Percentiles rank a stretch among this genome's conserved stretches.
Conservation (phyloP, 2,329 filamentous ascomycete genomes). For the Phyllosticta citriasiana region DNA sequence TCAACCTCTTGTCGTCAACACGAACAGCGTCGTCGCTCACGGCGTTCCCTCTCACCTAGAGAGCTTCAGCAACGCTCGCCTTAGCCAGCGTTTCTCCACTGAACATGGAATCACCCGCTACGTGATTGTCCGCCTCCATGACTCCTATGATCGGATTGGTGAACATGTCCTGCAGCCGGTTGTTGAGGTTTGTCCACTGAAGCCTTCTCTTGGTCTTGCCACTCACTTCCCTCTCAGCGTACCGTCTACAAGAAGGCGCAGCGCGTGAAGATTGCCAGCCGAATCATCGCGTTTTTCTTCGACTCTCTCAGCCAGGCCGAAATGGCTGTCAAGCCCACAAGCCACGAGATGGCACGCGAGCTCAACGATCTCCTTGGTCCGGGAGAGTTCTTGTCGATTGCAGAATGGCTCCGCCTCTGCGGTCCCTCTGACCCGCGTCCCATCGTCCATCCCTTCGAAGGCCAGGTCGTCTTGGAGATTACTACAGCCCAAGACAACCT, state of each 20-base stretch:
- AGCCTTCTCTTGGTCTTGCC: background rate
- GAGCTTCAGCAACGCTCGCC: background rate
- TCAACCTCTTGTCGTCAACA: background rate
- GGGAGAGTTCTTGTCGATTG: constrained; percentile 16
- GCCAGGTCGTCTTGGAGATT: constrained; percentile 17
- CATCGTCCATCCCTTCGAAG: constrained; percentile 22
- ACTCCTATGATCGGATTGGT: background rate
- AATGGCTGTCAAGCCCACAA: constrained; percentile 17
- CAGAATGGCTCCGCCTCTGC: constrained; percentile 15
- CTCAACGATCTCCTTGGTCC: constrained; percentile 14
- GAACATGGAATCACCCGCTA: background rate
- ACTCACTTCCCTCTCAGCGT: constrained; percentile 9
- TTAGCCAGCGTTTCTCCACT: background rate
- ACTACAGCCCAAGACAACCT: background rate
- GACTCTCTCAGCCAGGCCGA: constrained; percentile 29
- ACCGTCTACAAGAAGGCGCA: constrained; percentile 7
- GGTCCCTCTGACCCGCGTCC: constrained; percentile 19
- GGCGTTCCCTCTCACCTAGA: background rate
- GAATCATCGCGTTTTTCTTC: constrained; percentile 23
- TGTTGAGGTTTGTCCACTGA: background rate
- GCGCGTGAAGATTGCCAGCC: background rate
- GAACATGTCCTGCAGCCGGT: background rate
- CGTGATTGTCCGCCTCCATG: background rate
- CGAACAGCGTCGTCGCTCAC: background rate
- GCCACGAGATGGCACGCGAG: background rate